Evolutionary conservation across 164 flowering plant species (phyloP).

Genomic region (Euptelea pleiosperma): DNA sequence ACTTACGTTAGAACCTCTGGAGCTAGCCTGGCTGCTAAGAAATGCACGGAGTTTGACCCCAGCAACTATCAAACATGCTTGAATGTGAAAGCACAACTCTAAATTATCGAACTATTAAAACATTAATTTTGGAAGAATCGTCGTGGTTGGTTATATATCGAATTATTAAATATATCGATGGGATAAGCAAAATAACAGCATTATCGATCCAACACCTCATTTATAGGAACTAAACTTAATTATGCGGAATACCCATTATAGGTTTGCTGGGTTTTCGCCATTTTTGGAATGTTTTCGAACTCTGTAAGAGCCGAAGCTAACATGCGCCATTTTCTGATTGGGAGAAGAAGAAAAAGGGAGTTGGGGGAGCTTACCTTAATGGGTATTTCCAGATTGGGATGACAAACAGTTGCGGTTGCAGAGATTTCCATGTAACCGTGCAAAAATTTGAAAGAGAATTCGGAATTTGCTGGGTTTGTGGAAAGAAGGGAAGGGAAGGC

Average conservation of each 20-base stretch:
- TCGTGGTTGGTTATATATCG: slow-evolving; percentile 17
- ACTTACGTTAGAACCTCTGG: slow-evolving; percentile 24
- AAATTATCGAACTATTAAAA: slow-evolving; percentile 12
- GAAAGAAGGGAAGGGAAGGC: too few species aligned
- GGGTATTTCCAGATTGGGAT: slow-evolving; percentile 6
- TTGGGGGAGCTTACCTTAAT: slow-evolving; percentile 7
- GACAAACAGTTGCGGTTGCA: slow-evolving; percentile 4
- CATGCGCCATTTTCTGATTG: slow-evolving; percentile 3
- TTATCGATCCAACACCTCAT: slow-evolving; percentile 15
- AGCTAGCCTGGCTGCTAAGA: slow-evolving; percentile 31
- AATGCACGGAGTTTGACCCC: slow-evolving; percentile 27
- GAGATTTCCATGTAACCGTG: slow-evolving; percentile 12
- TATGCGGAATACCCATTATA: slow-evolving; percentile 3
- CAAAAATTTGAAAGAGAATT: not conserved
- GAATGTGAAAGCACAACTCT: slow-evolving; percentile 31
- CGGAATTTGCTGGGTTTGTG: not conserved
- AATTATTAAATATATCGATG: too few species aligned
- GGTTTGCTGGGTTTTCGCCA: not conserved
- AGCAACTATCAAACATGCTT: slow-evolving; percentile 28
- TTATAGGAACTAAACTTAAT: not conserved
- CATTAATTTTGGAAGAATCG: slow-evolving; percentile 19
- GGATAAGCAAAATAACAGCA: slow-evolving; percentile 18
- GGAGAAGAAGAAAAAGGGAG: not conserved
- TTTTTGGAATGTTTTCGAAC: not conserved
- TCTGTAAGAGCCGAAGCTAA: slow-evolving; percentile 6